phyloP scores from a whole-genome alignment of 768 basidiomycete genomes.

The Hericium alpestre region DNA sequence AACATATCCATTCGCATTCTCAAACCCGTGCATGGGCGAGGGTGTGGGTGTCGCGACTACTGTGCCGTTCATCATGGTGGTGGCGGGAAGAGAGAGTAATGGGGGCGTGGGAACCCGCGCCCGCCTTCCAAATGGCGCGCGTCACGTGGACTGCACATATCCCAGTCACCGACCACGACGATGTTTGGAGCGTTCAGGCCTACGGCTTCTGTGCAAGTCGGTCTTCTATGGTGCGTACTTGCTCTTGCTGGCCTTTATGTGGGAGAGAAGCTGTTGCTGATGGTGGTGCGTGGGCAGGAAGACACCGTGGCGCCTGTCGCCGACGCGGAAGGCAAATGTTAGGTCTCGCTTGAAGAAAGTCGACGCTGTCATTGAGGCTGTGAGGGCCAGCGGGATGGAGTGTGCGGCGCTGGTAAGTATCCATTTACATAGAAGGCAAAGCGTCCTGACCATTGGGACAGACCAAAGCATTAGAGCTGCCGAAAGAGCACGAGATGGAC shows the following conservation, averaged over 20 bases:
- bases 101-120: constrained; percentile 7
- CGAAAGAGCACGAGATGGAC: constrained; percentile 89
- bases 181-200: constrained; percentile 88
- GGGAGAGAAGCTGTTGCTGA: neutral
- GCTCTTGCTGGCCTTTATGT: neutral
- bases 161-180: neutral
- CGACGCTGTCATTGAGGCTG: constrained; percentile 85
- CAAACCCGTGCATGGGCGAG: neutral
- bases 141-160: neutral
- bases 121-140: neutral
- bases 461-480: constrained; percentile 69
- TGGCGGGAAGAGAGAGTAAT: constrained; percentile 1
- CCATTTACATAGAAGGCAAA: neutral
- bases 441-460: constrained; percentile 20
- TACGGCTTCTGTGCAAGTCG: constrained; percentile 53
- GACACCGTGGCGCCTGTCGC: constrained; percentile 84
- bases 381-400: constrained; percentile 71
- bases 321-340: constrained; percentile 86
- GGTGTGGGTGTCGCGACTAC: neutral
- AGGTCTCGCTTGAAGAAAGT: constrained; percentile 84
- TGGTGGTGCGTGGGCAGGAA: constrained; percentile 51
- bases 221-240: constrained; percentile 70
- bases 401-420: constrained; percentile 63
- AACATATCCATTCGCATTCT: too few species aligned
- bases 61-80: constrained; percentile 12